A percentile compares a stretch with the other conserved stretches of the same genome.
phyloP scores from a whole-genome alignment of 2,329 filamentous ascomycete species.

The Eutypella sp. region DNA sequence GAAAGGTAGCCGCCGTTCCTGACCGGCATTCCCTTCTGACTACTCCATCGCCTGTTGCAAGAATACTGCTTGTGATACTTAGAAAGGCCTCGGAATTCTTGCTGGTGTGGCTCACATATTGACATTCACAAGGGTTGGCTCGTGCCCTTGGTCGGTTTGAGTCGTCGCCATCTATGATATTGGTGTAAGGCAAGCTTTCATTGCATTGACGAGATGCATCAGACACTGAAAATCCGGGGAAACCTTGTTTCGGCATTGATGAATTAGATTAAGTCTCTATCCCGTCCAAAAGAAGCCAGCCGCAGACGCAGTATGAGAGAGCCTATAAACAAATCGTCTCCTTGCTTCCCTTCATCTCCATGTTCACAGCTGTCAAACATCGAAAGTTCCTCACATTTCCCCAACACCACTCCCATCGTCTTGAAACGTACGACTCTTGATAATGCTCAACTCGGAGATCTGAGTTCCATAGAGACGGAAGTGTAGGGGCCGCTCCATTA shows the following conservation, averaged over 20 bases:
- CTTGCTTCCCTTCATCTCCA: neutral
- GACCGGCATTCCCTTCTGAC: neutral
- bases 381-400: no score
- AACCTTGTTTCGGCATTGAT: neutral
- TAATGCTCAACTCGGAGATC: no score
- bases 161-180: no score
- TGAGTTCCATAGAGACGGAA: no score
- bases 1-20: neutral
- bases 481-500: no score
- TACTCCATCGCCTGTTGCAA: neutral
- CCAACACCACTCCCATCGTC: no score
- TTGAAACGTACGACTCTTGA: no score
- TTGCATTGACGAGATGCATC: neutral
- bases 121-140: neutral
- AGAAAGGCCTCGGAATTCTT: neutral
- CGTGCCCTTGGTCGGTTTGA: neutral
- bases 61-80: neutral
- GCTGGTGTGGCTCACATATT: neutral
- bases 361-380: no score
- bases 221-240: neutral
- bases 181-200: no score
- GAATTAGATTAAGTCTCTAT: neutral
- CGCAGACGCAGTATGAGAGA: no score
- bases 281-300: neutral
- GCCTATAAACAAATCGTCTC: no score